These are phyloP conservation scores for Blastosporella zonata DNA, from an alignment of 1,284 basidiomycete genomes.

Conservation along the genomic window DNA sequence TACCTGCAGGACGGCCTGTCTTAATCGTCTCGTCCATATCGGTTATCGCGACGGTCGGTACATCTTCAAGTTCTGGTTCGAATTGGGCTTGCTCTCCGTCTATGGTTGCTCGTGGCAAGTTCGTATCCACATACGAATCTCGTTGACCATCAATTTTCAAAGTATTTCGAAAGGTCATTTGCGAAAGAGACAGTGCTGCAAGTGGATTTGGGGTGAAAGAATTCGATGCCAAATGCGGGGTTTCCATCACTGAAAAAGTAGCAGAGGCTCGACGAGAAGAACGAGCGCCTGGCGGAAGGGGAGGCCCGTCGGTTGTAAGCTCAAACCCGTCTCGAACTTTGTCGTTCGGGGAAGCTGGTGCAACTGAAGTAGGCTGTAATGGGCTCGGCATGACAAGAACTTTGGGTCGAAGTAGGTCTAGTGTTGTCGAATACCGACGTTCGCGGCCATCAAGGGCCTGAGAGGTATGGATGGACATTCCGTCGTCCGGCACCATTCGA, in stretches of 20 bases:
- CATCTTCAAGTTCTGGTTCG: slow-evolving; percentile 40
- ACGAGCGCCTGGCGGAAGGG: slow-evolving; percentile 66
- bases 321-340: slow-evolving; percentile 57
- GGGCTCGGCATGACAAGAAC: slow-evolving; percentile 85
- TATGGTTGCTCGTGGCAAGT: slow-evolving; percentile 60
- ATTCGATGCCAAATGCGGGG: slow-evolving; percentile 54
- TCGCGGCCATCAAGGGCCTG: slow-evolving; percentile 39
- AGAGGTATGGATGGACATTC: slow-evolving; percentile 37
- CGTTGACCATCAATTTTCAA: slow-evolving; percentile 63
- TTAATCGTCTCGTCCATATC: slow-evolving; percentile 40
- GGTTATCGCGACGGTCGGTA: slow-evolving; percentile 31
- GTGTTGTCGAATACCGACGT: slow-evolving; percentile 64
- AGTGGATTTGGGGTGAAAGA: slow-evolving; percentile 77
- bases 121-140: slow-evolving; percentile 57
- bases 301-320: slow-evolving; percentile 60
- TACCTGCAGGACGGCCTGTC: slow-evolving; percentile 61
- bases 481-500: slow-evolving; percentile 57
- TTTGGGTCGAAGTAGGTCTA: slow-evolving; percentile 77
- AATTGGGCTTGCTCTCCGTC: slow-evolving; percentile 70
- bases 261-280: slow-evolving; percentile 46
- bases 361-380: slow-evolving; percentile 50
- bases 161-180: slow-evolving; percentile 77
- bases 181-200: slow-evolving; percentile 67
- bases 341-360: slow-evolving; percentile 28
- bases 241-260: slow-evolving; percentile 30